Evolutionary conservation across 2,329 filamentous ascomycete genomes (phyloP).

Genomic region (Cladosporium oxysporum): DNA sequence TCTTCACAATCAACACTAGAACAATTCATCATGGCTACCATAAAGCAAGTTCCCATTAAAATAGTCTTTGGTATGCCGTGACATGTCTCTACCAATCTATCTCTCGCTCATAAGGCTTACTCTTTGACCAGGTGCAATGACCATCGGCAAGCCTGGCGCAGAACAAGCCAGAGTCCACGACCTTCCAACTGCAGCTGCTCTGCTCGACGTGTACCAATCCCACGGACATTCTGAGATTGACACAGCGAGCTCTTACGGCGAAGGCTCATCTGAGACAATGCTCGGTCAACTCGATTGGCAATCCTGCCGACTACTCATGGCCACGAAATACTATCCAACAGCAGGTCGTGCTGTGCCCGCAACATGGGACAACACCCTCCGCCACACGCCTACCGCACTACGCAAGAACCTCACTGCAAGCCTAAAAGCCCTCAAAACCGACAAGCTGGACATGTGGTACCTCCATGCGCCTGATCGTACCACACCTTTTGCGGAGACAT

Average conservation of each 20-base stretch:
- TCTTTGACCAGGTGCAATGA: slow-evolving; percentile 63
- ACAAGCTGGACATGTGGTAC: slow-evolving; percentile 52
- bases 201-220: slow-evolving; percentile 34
- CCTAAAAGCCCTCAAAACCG: slow-evolving; percentile 42
- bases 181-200: slow-evolving; percentile 24
- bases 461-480: slow-evolving; percentile 53
- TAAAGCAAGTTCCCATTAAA: background rate
- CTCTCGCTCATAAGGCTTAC: background rate
- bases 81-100: background rate
- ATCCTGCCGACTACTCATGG: slow-evolving; percentile 30
- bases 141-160: slow-evolving; percentile 65
- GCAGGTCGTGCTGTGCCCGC: slow-evolving; percentile 22
- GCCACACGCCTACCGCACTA: slow-evolving; percentile 38
- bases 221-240: slow-evolving; percentile 36
- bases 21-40: background rate
- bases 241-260: slow-evolving; percentile 33
- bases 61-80: background rate
- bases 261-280: slow-evolving; percentile 32
- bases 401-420: slow-evolving; percentile 39
- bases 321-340: slow-evolving; percentile 31
- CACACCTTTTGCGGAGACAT: slow-evolving; percentile 48
- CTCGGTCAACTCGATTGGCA: slow-evolving; percentile 35
- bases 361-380: slow-evolving; percentile 23
- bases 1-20: background rate
- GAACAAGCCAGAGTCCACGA: slow-evolving; percentile 32